phyloP scores from a whole-genome alignment of 306 rosid genomes.

The Begonia masoniana region DNA sequence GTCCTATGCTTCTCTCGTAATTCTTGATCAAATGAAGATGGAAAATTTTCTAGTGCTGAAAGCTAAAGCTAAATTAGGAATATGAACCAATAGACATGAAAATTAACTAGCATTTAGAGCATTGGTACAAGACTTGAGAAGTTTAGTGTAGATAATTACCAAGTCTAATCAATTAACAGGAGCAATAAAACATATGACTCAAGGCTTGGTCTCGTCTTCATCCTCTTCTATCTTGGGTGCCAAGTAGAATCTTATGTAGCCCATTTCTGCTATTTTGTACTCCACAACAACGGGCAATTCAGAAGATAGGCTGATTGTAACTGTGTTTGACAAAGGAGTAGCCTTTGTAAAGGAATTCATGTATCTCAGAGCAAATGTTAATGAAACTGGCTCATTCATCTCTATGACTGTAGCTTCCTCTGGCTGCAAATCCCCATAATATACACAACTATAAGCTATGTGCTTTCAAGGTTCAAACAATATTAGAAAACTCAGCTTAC shows the following conservation, averaged over 20 bases:
- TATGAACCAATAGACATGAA: too few species aligned
- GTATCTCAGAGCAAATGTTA: slow-evolving; percentile 82
- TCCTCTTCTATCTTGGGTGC: slow-evolving; percentile 96
- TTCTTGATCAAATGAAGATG: too few species aligned
- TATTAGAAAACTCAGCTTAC: too few species aligned
- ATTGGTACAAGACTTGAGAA: too few species aligned
- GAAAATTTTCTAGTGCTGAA: too few species aligned
- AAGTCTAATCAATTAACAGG: too few species aligned
- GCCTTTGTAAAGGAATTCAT: slow-evolving; percentile 95
- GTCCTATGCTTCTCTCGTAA: too few species aligned
- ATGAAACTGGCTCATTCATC: slow-evolving; percentile 78
- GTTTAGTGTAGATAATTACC: too few species aligned
- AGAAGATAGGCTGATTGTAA: slow-evolving; percentile 48
- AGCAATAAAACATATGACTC: not conserved
- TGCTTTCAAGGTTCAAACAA: too few species aligned
- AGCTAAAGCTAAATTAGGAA: too few species aligned
- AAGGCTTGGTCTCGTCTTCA: slow-evolving; percentile 37
- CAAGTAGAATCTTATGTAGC: slow-evolving; percentile 70
- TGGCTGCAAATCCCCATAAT: slow-evolving; percentile 24
- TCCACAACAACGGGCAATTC: slow-evolving; percentile 58
- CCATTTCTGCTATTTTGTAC: slow-evolving; percentile 61
- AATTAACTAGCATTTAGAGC: too few species aligned
- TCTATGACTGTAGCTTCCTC: slow-evolving; percentile 54
- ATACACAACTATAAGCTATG: too few species aligned
- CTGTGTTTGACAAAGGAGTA: slow-evolving; percentile 59